Base-by-base conservation (phyloP, 177 flowering plant species). In the Telopea speciosissima region DNA sequence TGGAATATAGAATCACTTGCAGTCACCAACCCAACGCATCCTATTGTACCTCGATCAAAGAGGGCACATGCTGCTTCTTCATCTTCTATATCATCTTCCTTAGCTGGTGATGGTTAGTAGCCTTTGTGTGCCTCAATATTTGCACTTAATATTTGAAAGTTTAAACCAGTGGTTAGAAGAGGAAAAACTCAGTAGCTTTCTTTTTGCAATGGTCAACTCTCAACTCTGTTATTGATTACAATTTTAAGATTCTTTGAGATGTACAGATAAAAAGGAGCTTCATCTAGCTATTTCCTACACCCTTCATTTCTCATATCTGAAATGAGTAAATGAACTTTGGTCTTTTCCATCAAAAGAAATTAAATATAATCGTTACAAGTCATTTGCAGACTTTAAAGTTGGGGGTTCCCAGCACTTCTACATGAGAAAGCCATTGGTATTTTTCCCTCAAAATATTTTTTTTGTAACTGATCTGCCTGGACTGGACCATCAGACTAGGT, bases 1-100 rank as follows among this genome's bases (percentile, higher is more conserved):
- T 87, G 90, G 90, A 67, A 78, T 44, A 76, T 87, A 16, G 79
- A 84, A 59, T 77, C 75, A 2, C 21, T 74, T 3, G 81, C 65
- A 42, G 19, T 24, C 0, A 49, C 72, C 23, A 65, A 52, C 19
- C 7, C 49, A 54, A 61, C 76, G 58, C 26, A 62, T 70, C 49
- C 54, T 49, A 3, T 8, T 3, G 1, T 21, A n/a, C 75, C 70
- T 22, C 68, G 10, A 31, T 44, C n/a, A 26, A 83, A 84, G 83
- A 78, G 75, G 68, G 58, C 68, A 21, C 78, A 73, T 14, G 9
- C 58, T 25, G 22, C 11, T 67, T 36, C 67, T 28, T 26, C 72
- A 60, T 49, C 72, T 62, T 69, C 74, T 44, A 68, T 73, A n/a
- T 67, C 70, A 65, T 61, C 77, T 56, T 28, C 61, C 42, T n/a